Conservation (phyloP, 1,139 yeast genomes). For the Schwanniomyces etchellsii region DNA sequence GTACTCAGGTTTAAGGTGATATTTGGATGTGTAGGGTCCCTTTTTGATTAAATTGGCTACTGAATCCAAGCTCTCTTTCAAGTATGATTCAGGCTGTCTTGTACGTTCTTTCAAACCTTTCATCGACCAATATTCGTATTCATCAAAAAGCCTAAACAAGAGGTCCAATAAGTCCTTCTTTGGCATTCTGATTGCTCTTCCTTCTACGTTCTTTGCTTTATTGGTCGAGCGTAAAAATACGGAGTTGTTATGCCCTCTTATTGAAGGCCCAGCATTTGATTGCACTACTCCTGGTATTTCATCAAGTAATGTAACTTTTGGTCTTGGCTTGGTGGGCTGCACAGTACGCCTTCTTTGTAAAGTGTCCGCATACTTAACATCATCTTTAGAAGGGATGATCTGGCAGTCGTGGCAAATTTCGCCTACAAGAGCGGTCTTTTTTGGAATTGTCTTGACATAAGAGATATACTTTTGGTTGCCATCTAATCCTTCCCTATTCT, state of each 20-base stretch:
- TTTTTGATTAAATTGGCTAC: conserved; percentile 87
- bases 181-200: conserved; percentile 92
- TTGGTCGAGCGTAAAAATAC: conserved; percentile 46
- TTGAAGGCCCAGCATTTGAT: conserved; percentile 80
- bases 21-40: conserved; percentile 94
- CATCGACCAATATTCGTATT: conserved; percentile 94
- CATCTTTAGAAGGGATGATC: conserved; percentile 71
- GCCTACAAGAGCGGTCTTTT: conserved; percentile 81
- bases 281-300: conserved; percentile 86
- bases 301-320: conserved; percentile 72
- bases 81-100: conserved; percentile 90
- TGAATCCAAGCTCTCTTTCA: conserved; percentile 85
- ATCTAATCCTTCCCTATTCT: conserved; percentile 16
- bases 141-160: conserved; percentile 84
- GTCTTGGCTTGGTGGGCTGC: conserved; percentile 42
- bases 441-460: conserved; percentile 75
- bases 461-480: conserved; percentile 42
- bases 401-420: conserved; percentile 91
- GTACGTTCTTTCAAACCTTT: conserved; percentile 92
- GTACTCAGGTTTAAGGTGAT: conserved; percentile 85
- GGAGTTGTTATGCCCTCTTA: conserved; percentile 61
- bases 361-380: conserved; percentile 57
- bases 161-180: conserved; percentile 86
- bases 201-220: conserved; percentile 49
- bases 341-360: conserved; percentile 43